Evolutionary conservation across 2,329 filamentous ascomycete species (phyloP), one percentile per base, ranked within the genome.

Genomic region (Aschersonia sp.): DNA sequence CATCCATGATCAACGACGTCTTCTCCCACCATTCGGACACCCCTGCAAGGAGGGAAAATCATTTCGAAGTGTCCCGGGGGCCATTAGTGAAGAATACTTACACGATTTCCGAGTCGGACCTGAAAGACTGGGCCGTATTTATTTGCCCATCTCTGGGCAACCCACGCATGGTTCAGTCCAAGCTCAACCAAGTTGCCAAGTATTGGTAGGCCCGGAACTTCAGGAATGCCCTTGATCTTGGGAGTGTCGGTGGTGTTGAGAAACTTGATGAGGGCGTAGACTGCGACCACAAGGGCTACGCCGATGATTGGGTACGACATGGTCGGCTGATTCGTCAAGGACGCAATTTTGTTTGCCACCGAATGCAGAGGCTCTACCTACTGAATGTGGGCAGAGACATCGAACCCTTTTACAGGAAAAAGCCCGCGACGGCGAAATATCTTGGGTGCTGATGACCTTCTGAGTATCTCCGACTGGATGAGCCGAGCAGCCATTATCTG

Each of bases 101-200:
- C 80, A 56, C 69, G 77, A 51, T 84, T 88, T 1, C 84, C 85
- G 55, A 89, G 66, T 45, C 77, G 72, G 3, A 80, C 76, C 55
- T 84, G 80, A 53, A 82, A 84, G 9, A 83, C 80, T 1, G 75
- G 74, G 0, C 78, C 78, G 47, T 77, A 82, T 51, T 76, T 72
- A 53, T 75, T 72, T 3, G 73, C 77, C 74, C 78, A 79, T 58
- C 69, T 67, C 12, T 68, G 70, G 1, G 77, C 67, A 30, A 72
- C 67, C 31, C 70, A 68, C 5, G 79, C 72, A 65, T 82, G 74
- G 47, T 74, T 65, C 2, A 70, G 67, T 3, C 78, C 77, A 5
- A 84, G 67, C 54, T 82, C 74, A 1, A 81, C 56, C 4, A 84
- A 64, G 51, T 79, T 83, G 4, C 80, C 80, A 53, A 84, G 78